phyloP scores from a whole-genome alignment of 163 green algal species.

The Chloromonas sp. region DNA sequence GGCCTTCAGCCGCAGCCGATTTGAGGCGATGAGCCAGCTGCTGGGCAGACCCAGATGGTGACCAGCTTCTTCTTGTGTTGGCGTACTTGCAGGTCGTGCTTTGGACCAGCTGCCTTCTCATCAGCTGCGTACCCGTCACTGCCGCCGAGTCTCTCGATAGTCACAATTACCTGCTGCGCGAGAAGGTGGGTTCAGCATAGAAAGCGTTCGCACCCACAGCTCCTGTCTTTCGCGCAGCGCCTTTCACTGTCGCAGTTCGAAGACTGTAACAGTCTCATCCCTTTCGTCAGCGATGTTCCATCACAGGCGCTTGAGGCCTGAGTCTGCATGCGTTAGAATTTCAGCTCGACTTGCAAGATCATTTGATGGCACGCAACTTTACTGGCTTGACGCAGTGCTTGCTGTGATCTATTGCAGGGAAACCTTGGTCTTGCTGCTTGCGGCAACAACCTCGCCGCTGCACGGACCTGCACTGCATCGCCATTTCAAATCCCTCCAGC shows the following conservation, averaged over 20 bases:
- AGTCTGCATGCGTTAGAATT: not conserved
- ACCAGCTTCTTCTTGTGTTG: not conserved
- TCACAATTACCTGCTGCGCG: slow-evolving; percentile 1
- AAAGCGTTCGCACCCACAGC: no score
- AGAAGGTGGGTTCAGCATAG: not conserved
- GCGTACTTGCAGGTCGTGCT: not conserved
- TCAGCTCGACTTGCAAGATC: not conserved
- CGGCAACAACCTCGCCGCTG: not conserved
- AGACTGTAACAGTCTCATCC: no score
- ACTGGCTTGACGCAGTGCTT: no score
- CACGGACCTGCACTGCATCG: no score
- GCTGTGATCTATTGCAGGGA: not conserved
- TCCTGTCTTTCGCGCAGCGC: no score
- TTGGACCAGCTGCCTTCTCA: slow-evolving; percentile 4
- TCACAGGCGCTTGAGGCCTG: no score
- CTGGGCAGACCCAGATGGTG: not conserved
- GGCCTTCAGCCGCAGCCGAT: not conserved
- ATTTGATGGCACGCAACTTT: no score
- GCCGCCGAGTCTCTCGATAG: not conserved
- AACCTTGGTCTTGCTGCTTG: not conserved
- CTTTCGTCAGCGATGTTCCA: no score
- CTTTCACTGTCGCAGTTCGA: no score
- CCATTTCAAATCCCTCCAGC: not conserved
- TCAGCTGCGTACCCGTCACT: not conserved
- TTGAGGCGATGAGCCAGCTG: not conserved